A percentile compares a stretch with the other conserved stretches of the same genome.
phyloP scores from a whole-genome alignment of 2,329 filamentous ascomycete genomes.

The Verticillium nonalfalfae region DNA sequence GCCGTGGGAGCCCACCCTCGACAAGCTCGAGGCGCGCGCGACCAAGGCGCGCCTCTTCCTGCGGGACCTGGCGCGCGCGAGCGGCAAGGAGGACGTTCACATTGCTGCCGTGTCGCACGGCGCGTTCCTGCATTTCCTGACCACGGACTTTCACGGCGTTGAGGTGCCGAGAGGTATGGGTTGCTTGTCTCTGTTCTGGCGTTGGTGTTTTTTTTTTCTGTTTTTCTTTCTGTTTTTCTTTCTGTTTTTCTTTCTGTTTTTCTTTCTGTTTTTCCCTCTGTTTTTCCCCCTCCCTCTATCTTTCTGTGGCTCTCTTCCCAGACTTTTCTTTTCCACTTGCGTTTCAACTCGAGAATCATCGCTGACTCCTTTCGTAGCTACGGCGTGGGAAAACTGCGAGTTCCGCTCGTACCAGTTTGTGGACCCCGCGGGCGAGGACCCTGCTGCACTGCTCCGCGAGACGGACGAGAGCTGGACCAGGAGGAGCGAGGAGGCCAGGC shows the following conservation, averaged over 20 bases:
- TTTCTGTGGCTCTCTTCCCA: no score
- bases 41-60: constrained; percentile 55
- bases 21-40: constrained; percentile 55
- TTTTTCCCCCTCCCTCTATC: no score
- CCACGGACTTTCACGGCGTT: constrained; percentile 69
- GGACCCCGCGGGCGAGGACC: constrained; percentile 41
- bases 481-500: constrained; percentile 31
- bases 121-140: constrained; percentile 78
- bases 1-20: constrained; percentile 38
- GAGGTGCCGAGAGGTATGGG: constrained; percentile 31
- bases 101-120: constrained; percentile 78
- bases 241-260: no score
- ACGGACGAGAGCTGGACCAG: constrained; percentile 40
- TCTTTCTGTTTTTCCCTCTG: no score
- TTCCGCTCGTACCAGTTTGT: constrained; percentile 62
- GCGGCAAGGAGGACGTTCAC: constrained; percentile 39
- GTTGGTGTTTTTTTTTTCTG: no score
- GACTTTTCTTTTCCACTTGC: background rate
- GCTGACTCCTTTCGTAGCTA: constrained; percentile 40
- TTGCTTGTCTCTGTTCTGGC: background rate
- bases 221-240: no score
- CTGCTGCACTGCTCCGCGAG: constrained; percentile 40
- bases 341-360: background rate
- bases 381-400: constrained; percentile 70
- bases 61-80: constrained; percentile 36